Conservation (phyloP, 1,284 basidiomycete species). For the Melanopsichium pennsylvanicum region DNA sequence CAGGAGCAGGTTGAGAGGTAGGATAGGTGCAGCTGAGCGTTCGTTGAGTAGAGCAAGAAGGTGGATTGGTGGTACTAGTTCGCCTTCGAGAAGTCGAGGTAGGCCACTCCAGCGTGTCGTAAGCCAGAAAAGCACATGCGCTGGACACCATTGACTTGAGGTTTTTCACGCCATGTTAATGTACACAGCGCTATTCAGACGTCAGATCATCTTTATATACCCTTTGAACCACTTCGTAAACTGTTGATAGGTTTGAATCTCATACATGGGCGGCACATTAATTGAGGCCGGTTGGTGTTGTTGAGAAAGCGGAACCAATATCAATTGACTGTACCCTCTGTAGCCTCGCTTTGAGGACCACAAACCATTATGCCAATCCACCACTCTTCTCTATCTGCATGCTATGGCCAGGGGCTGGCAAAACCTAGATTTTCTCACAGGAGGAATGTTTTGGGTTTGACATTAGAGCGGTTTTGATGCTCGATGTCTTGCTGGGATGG, state of each 20-base stretch:
- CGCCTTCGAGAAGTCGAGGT: conserved; percentile 6
- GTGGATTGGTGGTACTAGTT: conserved; percentile 1
- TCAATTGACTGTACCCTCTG: conserved; percentile 5
- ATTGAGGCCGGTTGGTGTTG: background rate
- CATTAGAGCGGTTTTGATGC: no score
- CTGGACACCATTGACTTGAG: no score
- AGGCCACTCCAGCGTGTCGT: background rate
- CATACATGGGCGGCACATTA: background rate
- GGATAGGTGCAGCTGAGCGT: conserved; percentile 2
- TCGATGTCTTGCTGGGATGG: no score
- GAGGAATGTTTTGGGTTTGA: no score
- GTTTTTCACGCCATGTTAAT: no score
- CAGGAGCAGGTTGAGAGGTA: conserved; percentile 3
- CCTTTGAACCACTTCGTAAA: no score
- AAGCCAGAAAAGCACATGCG: no score
- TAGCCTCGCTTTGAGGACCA: conserved; percentile 14
- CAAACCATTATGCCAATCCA: conserved; percentile 44
- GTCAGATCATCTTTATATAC: no score
- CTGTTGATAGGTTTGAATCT: no score
- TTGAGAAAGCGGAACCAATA: conserved; percentile 10
- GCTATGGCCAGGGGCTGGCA: background rate
- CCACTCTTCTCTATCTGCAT: conserved; percentile 18
- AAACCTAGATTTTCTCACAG: conserved; percentile 36
- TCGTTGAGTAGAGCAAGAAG: conserved; percentile 15
- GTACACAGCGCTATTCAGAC: no score